A percentile compares a stretch with the other conserved stretches of the same genome.
Conservation (phyloP, 208 protist species). For the Herpetomonas muscarum region DNA sequence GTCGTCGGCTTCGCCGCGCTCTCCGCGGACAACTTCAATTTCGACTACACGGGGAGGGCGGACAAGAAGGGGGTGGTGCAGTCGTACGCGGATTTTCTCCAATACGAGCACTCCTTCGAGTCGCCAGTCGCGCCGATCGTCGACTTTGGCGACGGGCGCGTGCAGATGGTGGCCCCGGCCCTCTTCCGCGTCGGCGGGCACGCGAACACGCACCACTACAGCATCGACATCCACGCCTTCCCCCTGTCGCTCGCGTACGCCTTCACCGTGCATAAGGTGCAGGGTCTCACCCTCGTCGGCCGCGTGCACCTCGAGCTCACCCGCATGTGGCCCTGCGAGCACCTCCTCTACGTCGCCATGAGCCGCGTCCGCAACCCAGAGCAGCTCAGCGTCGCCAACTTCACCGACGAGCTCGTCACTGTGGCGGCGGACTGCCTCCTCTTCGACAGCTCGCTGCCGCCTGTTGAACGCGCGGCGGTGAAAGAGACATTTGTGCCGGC, state of each 20-base stretch:
- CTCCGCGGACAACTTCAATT: conserved; percentile 32
- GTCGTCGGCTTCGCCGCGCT: conserved; percentile 74
- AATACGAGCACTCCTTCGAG: conserved; percentile 58
- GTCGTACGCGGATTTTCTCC: conserved; percentile 59
- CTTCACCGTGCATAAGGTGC: conserved; percentile 92
- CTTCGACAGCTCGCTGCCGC: conserved; percentile 75
- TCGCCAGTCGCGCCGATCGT: conserved; percentile 61
- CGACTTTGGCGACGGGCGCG: conserved; percentile 60
- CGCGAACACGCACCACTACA: conserved; percentile 73
- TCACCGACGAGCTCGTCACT: conserved; percentile 51
- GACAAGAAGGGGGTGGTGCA: conserved; percentile 33
- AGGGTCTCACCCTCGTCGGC: conserved; percentile 81
- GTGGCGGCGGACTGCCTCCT: conserved; percentile 64
- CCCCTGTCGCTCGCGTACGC: conserved; percentile 85
- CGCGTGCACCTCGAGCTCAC: conserved; percentile 83
- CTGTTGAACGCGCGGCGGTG: conserved; percentile 34
- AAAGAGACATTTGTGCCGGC: conserved; percentile 56
- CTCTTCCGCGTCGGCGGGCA: conserved; percentile 63
- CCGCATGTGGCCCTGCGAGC: conserved; percentile 87
- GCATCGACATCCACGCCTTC: conserved; percentile 51
- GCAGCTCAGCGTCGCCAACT: conserved; percentile 68
- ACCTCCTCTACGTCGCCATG: conserved; percentile 87
- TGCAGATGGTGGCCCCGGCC: conserved; percentile 55
- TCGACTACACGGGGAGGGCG: conserved; percentile 29
- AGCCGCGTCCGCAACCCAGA: conserved; percentile 83